These are phyloP conservation scores for apple (Malus domestica) DNA, from an alignment of 306 rosid species.

Conservation along the genomic window ASM211411v1 NC_041791.1:5069501-5070000, in stretches of 20 bases:
- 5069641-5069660: slow-evolving; percentile 29
- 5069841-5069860: too few relatives aligned
- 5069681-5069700: slow-evolving; percentile 26
- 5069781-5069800: too few relatives aligned
- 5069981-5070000: too few relatives aligned
- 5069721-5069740: slow-evolving; percentile 19
- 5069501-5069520: slow-evolving; percentile 26
- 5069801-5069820: too few relatives aligned
- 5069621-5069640: not conserved
- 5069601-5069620: not conserved
- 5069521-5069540: not conserved
- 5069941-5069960: too few relatives aligned
- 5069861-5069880: too few relatives aligned
- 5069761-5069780: not conserved
- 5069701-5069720: slow-evolving; percentile 14
- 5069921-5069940: too few relatives aligned
- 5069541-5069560: not conserved
- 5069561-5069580: not conserved
- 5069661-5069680: slow-evolving; percentile 18
- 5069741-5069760: not conserved
- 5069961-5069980: too few relatives aligned
- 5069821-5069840: too few relatives aligned
- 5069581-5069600: not conserved
- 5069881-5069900: too few relatives aligned
- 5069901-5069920: too few relatives aligned